Conservation (phyloP, 192 early-diverging fungal genomes). For the Coemansia sp. region DNA sequence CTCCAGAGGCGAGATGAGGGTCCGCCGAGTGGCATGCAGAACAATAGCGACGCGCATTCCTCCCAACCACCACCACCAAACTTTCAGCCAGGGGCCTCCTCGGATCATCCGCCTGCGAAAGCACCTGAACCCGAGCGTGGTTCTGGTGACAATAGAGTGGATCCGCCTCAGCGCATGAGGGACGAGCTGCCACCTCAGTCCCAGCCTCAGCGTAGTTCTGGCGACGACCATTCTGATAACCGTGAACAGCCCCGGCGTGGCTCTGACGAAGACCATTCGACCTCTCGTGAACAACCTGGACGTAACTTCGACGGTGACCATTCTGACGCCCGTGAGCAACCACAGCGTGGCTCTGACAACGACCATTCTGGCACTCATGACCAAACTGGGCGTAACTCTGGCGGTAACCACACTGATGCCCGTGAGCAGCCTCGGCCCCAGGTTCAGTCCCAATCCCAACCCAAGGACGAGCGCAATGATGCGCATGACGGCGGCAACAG, state of each 20-base stretch:
- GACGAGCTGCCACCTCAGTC: not conserved
- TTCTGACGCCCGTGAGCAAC: not conserved
- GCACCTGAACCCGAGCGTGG: not conserved
- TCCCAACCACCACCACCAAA: not conserved
- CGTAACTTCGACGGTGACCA: no score
- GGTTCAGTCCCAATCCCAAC: slow-evolving; percentile 2
- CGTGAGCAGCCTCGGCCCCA: slow-evolving; percentile 9
- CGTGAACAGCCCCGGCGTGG: not conserved
- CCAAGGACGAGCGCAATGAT: not conserved
- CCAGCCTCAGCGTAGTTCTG: not conserved
- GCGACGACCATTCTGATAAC: not conserved
- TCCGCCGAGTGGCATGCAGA: not conserved
- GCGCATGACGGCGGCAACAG: not conserved
- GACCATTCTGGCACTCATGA: not conserved
- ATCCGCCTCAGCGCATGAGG: slow-evolving; percentile 3
- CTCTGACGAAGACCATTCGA: no score
- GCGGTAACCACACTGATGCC: no score
- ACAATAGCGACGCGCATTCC: not conserved
- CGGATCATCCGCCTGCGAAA: not conserved
- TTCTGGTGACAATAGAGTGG: not conserved
- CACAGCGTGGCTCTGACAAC: not conserved
- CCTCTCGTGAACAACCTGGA: no score
- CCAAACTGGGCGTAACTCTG: not conserved
- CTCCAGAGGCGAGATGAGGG: slow-evolving; percentile 1
- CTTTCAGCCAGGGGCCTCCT: not conserved